Evolutionary conservation across 2,329 filamentous ascomycete species (phyloP).

Genomic region (Hypoxylon sp.): DNA sequence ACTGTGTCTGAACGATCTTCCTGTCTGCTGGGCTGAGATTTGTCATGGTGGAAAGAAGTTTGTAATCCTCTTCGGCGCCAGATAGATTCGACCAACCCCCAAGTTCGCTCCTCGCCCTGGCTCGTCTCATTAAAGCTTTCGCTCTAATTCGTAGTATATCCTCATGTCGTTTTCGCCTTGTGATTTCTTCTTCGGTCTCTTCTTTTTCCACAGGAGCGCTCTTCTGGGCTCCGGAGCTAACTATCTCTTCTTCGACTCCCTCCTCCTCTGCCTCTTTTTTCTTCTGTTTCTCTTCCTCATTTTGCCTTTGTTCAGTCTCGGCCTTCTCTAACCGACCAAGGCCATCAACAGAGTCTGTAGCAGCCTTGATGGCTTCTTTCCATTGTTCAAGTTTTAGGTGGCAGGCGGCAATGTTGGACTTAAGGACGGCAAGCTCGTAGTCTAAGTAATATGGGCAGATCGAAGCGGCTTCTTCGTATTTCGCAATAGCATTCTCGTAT

Average conservation of each 20-base stretch:
- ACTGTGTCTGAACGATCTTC: constrained; percentile 71
- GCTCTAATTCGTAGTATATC: constrained; percentile 80
- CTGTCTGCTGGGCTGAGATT: constrained; percentile 72
- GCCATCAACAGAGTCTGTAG: constrained; percentile 75
- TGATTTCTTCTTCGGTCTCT: constrained; percentile 43
- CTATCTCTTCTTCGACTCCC: constrained; percentile 64
- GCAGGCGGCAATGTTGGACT: constrained; percentile 89
- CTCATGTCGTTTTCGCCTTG: constrained; percentile 53
- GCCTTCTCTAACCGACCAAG: constrained; percentile 68
- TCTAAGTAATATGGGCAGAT: constrained; percentile 85
- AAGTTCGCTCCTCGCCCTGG: constrained; percentile 73
- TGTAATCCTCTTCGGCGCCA: constrained; percentile 83
- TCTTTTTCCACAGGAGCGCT: constrained; percentile 53
- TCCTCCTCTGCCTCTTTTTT: constrained; percentile 53
- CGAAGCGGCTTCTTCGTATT: constrained; percentile 81
- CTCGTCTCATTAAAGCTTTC: constrained; percentile 84
- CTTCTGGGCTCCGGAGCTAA: constrained; percentile 65
- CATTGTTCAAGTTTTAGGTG: constrained; percentile 85
- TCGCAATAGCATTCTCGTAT: constrained; percentile 80
- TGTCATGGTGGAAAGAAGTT: constrained; percentile 64
- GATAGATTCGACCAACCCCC: constrained; percentile 83
- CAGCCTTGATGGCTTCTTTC: constrained; percentile 80
- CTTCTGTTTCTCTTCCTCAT: constrained; percentile 57
- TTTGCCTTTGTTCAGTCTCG: constrained; percentile 45
- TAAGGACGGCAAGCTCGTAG: constrained; percentile 86